These are phyloP conservation scores for Candida hungchunana DNA, from an alignment of 805 yeast genomes.

Conservation along the genomic window DNA sequence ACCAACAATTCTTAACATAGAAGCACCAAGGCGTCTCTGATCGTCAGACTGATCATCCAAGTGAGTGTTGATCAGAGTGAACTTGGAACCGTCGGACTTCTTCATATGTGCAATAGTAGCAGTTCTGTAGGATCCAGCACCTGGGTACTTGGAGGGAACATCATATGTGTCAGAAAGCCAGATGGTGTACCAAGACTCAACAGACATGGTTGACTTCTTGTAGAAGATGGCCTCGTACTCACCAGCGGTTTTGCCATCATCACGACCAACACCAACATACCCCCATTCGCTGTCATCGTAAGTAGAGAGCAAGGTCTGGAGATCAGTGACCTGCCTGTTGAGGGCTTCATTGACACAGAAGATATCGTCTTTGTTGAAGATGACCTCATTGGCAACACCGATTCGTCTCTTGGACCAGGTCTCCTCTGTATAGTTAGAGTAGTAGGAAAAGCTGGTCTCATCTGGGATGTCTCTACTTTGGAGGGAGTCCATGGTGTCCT, in stretches of 20 bases:
- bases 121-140: conserved; percentile 38
- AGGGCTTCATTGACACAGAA: conserved; percentile 37
- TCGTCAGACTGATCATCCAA: conserved; percentile 37
- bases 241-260: conserved; percentile 38
- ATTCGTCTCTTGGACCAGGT: conserved; percentile 35
- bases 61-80: conserved; percentile 38
- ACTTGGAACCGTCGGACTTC: conserved; percentile 17
- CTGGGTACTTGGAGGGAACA: conserved; percentile 35
- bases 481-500: conserved; percentile 6
- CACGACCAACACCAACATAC: conserved; percentile 43
- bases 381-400: conserved; percentile 32
- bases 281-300: conserved; percentile 20
- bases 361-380: conserved; percentile 31
- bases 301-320: conserved; percentile 26
- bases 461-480: conserved; percentile 5
- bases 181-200: conserved; percentile 33
- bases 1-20: conserved; percentile 23
- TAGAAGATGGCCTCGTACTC: conserved; percentile 42
- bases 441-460: conserved; percentile 20
- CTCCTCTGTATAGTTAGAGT: conserved; percentile 26
- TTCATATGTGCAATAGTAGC: conserved; percentile 34
- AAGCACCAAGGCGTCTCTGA: conserved; percentile 14
- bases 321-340: conserved; percentile 35
- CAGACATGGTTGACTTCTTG: conserved; percentile 28
- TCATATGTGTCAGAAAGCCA: conserved; percentile 42